Percentiles rank a stretch among this genome's conserved stretches.
phyloP scores from a whole-genome alignment of 2,329 filamentous ascomycete species.

The Acrocalymma vagum region DNA sequence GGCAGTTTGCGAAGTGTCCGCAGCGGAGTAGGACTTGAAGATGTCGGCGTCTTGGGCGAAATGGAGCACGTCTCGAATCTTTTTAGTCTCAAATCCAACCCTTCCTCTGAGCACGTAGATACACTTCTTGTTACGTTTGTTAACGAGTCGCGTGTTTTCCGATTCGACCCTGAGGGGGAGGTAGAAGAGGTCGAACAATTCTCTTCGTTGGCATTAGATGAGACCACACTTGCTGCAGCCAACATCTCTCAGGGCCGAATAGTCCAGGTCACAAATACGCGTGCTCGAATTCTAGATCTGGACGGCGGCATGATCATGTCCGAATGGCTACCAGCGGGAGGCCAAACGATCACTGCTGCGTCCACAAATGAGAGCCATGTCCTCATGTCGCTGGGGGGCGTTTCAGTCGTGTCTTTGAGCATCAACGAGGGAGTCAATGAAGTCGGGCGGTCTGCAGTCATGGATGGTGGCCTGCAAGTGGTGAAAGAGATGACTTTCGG shows the following conservation, averaged over 20 bases:
- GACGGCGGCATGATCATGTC: conserved; percentile 62
- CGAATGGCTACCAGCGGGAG: conserved; percentile 64
- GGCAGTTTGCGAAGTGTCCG: conserved; percentile 89
- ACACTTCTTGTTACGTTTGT: conserved; percentile 82
- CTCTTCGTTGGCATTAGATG: conserved; percentile 72
- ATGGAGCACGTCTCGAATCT: conserved; percentile 77
- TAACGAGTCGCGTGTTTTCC: conserved; percentile 83
- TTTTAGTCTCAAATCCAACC: conserved; percentile 70
- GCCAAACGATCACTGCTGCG: conserved; percentile 75
- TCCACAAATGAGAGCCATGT: conserved; percentile 76
- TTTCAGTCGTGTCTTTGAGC: conserved; percentile 74
- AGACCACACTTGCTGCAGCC: conserved; percentile 75
- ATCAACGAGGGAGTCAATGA: conserved; percentile 44
- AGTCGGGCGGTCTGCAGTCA: conserved; percentile 11
- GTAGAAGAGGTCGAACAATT: conserved; percentile 88
- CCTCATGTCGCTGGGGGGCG: conserved; percentile 79
- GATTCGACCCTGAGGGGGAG: conserved; percentile 75
- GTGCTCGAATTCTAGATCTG: conserved; percentile 69
- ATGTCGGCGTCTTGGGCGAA: conserved; percentile 82
- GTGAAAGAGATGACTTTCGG: conserved; percentile 68
- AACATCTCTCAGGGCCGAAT: conserved; percentile 71
- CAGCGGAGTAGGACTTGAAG: conserved; percentile 92
- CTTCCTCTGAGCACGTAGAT: conserved; percentile 64
- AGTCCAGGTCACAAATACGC: conserved; percentile 77
- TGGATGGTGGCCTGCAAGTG: conserved; percentile 62